These are phyloP conservation scores for Rhizoctonia solani DNA, from an alignment of 1,284 basidiomycete species.

Conservation along the genomic window DNA sequence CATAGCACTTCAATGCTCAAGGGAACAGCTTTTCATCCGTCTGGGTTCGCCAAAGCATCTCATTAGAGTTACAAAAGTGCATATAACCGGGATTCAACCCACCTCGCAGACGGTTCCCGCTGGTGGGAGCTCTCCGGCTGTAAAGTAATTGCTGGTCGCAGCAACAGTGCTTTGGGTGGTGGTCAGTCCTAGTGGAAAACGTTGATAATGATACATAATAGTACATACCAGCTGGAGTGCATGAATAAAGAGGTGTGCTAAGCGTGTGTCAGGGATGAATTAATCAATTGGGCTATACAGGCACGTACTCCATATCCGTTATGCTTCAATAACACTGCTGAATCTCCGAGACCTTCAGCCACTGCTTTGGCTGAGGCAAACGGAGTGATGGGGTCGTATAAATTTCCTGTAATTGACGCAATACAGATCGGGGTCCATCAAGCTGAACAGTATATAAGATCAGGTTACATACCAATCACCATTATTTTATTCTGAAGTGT, in stretches of 20 bases:
- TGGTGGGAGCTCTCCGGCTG: background rate
- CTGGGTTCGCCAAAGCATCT: background rate
- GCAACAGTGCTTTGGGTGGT: background rate
- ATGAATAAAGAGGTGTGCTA: slow-evolving; percentile 30
- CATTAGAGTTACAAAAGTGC: background rate
- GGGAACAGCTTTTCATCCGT: background rate
- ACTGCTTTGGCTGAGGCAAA: slow-evolving; percentile 19
- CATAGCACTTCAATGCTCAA: background rate
- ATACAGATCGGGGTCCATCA: background rate
- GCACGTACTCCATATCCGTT: slow-evolving; percentile 31
- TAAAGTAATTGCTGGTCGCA: slow-evolving; percentile 16
- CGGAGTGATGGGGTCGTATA: slow-evolving; percentile 33
- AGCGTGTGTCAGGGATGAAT: background rate
- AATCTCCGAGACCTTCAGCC: slow-evolving; percentile 24
- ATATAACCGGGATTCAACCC: background rate
- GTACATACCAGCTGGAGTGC: slow-evolving; percentile 27
- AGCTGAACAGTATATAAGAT: background rate
- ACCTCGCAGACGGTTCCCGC: slow-evolving; percentile 4
- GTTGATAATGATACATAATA: background rate
- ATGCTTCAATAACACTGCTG: slow-evolving; percentile 24
- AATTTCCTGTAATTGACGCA: slow-evolving; percentile 9
- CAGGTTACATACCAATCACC: background rate
- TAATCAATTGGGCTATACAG: background rate
- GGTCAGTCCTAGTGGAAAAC: background rate
- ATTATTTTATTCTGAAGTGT: slow-evolving; percentile 25